phyloP scores from a whole-genome alignment of 768 basidiomycete species.

The Myochromella boudieri region DNA sequence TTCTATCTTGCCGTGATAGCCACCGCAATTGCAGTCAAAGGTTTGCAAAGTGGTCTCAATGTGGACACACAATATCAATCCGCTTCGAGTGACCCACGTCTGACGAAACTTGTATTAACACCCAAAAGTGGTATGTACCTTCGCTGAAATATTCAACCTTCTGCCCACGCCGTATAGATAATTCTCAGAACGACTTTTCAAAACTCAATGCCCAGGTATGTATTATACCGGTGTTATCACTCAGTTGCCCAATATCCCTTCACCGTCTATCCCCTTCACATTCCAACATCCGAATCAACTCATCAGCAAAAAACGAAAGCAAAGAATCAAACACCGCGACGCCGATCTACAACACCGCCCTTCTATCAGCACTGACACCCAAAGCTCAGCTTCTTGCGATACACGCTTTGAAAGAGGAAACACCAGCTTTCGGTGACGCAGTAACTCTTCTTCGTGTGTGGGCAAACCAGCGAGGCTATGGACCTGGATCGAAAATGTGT shows the following conservation, averaged over 20 bases:
- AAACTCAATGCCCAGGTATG: conserved; percentile 72
- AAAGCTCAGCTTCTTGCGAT: conserved; percentile 52
- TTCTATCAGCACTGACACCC: conserved; percentile 55
- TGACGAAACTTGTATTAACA: conserved; percentile 62
- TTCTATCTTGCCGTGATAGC: conserved; percentile 87
- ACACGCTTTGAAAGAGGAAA: conserved; percentile 51
- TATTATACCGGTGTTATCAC: conserved; percentile 67
- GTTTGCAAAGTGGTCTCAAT: conserved; percentile 41
- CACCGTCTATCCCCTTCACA: conserved; percentile 72
- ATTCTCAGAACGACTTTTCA: conserved; percentile 54
- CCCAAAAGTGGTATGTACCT: conserved; percentile 48
- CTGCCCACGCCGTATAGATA: conserved; percentile 36
- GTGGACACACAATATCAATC: conserved; percentile 67
- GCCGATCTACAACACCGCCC: conserved; percentile 76
- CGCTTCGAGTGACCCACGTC: conserved; percentile 57
- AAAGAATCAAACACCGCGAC: conserved; percentile 45
- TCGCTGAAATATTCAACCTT: conserved; percentile 26
- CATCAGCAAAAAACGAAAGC: conserved; percentile 21
- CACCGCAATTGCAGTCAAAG: conserved; percentile 43
- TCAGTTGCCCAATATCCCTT: conserved; percentile 62
- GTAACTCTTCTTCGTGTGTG: conserved; percentile 82
- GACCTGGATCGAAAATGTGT: conserved; percentile 53
- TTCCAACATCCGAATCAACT: conserved; percentile 48
- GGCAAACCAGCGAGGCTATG: conserved; percentile 85
- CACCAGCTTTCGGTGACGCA: conserved; percentile 71